Evolutionary conservation across 192 early-diverging fungal species (phyloP).

Genomic region (Podila verticillata): DNA sequence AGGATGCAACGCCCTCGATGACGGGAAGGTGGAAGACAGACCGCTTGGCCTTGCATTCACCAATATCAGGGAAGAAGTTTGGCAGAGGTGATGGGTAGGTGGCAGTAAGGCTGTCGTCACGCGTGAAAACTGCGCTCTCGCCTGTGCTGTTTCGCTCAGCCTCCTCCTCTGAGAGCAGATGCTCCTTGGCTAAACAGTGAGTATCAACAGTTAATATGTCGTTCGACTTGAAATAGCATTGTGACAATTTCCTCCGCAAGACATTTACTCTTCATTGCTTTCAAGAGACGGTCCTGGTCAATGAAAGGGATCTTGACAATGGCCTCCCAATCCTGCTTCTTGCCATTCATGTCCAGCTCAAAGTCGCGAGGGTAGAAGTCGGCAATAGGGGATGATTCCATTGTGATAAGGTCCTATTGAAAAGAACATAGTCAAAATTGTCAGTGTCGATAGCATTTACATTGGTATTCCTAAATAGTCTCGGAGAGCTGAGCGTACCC

Average conservation of each 20-base stretch:
- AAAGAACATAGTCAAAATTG: neutral
- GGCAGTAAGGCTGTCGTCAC: conserved; percentile 44
- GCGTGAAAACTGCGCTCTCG: conserved; percentile 72
- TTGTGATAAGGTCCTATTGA: conserved; percentile 79
- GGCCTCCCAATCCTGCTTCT: conserved; percentile 98
- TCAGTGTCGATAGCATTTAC: neutral
- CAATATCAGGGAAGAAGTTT: conserved; percentile 75
- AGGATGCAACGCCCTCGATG: conserved; percentile 59
- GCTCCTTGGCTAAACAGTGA: conserved; percentile 60
- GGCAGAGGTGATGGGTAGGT: conserved; percentile 71
- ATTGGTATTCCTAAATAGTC: neutral
- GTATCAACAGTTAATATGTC: neutral
- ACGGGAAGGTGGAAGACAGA: conserved; percentile 67
- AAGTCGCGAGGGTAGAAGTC: conserved; percentile 96
- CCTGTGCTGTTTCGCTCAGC: conserved; percentile 65
- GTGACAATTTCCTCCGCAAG: too few relatives aligned
- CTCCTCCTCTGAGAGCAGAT: conserved; percentile 68
- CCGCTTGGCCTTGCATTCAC: conserved; percentile 52
- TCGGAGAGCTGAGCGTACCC: conserved; percentile 31
- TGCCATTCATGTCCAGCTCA: conserved; percentile 87
- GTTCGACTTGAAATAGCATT: neutral
- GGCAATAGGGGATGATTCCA: conserved; percentile 87
- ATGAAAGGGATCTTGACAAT: conserved; percentile 99
- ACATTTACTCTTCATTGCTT: conserved; percentile 71
- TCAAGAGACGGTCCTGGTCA: conserved; percentile 85